Evolutionary conservation across 2,329 filamentous ascomycete species (phyloP).

Genomic region (Fusarium sp.): DNA sequence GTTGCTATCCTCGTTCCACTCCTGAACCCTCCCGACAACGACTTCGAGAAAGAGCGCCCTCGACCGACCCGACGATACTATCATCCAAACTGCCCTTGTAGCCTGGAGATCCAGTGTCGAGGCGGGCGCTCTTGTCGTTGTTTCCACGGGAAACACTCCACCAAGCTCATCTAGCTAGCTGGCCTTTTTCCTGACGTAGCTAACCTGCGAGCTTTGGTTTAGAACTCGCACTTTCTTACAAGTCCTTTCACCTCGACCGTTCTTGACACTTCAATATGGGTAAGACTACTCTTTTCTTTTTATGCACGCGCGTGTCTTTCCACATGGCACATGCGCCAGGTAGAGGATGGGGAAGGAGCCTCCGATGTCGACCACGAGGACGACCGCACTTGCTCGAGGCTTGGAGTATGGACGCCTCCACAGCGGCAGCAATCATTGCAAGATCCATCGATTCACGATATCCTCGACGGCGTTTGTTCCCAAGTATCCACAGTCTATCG

Average conservation of each 20-base stretch:
- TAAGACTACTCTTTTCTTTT: constrained; percentile 54
- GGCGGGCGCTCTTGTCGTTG: constrained; percentile 11
- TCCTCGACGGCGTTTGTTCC: constrained; percentile 50
- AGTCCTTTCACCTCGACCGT: constrained; percentile 48
- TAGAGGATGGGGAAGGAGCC: constrained; percentile 44
- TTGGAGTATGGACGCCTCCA: constrained; percentile 2
- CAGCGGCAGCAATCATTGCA: constrained; percentile 25
- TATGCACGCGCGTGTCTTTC: constrained; percentile 30
- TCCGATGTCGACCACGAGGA: constrained; percentile 38
- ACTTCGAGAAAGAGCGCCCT: constrained; percentile 34
- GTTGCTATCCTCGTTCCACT: constrained; percentile 43
- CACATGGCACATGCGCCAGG: constrained; percentile 37
- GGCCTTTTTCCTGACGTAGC: constrained; percentile 44
- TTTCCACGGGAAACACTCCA: constrained; percentile 18
- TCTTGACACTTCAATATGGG: constrained; percentile 57
- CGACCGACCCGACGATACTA: constrained; percentile 18
- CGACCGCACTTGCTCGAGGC: constrained; percentile 17
- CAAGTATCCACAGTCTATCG: constrained; percentile 61
- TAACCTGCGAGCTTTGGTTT: constrained; percentile 32
- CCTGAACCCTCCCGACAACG: constrained; percentile 14
- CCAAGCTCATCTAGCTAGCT: constrained; percentile 39
- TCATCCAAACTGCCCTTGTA: constrained; percentile 14
- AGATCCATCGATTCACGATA: constrained; percentile 47
- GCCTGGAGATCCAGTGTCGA: constrained; percentile 2
- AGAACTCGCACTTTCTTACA: constrained; percentile 49